These are phyloP conservation scores for Dorcoceras hygrometricum DNA, from an alignment of 257 asterid genomes.

Conservation along the genomic window DNA sequence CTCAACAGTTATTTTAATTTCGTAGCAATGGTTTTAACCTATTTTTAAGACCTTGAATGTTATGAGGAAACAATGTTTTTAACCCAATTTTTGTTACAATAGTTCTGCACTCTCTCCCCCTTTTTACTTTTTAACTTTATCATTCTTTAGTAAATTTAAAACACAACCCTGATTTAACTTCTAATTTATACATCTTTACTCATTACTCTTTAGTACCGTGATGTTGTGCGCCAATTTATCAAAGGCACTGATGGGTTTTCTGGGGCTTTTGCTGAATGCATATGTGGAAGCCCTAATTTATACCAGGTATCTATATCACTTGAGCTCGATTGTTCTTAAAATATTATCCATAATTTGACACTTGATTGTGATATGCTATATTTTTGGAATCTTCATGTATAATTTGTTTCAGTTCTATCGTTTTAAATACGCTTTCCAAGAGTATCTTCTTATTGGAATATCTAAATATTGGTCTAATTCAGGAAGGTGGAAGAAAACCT, in stretches of 20 bases:
- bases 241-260: slow-evolving; percentile 97
- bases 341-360: neutral
- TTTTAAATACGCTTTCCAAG: neutral
- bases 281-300: slow-evolving; percentile 94
- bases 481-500: slow-evolving; percentile 98
- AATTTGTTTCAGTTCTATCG: neutral
- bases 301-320: slow-evolving; percentile 69
- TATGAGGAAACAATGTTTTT: neutral
- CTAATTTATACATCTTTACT: neutral
- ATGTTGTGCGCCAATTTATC: slow-evolving; percentile 82
- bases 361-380: slow-evolving; percentile 18
- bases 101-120: neutral
- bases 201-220: slow-evolving; percentile 92
- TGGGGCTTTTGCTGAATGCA: slow-evolving; percentile 93
- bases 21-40: too few species aligned
- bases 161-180: slow-evolving; percentile 5
- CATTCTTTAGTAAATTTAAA: neutral
- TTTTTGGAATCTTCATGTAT: neutral
- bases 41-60: neutral
- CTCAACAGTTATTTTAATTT: too few species aligned
- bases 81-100: slow-evolving; percentile 9
- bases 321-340: neutral
- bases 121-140: neutral
- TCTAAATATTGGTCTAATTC: slow-evolving; percentile 35
- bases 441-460: slow-evolving; percentile 13